Conservation (phyloP, 805 yeast genomes). For the Lipomyces lipofer region DNA sequence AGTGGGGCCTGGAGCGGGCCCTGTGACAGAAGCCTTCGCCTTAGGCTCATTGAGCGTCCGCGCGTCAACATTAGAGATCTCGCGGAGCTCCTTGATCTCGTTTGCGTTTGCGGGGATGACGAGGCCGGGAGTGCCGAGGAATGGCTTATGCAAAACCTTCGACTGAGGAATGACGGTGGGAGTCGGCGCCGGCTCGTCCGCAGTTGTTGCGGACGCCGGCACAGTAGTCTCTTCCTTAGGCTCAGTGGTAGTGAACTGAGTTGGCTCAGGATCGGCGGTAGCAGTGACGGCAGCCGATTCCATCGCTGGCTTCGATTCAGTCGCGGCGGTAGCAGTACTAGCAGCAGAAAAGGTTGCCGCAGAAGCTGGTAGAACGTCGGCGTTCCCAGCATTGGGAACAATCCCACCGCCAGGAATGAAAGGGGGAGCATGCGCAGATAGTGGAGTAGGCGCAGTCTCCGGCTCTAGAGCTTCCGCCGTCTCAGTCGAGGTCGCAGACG, state of each 20-base stretch:
- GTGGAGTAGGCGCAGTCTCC: too few relatives aligned
- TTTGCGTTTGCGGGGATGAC: slow-evolving; percentile 61
- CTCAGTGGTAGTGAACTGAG: background rate
- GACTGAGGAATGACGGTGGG: slow-evolving; percentile 6
- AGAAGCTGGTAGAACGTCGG: too few relatives aligned
- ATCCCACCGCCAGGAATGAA: too few relatives aligned
- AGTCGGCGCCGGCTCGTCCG: slow-evolving; percentile 8
- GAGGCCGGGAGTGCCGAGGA: slow-evolving; percentile 59
- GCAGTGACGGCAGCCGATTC: background rate
- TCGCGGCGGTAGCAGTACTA: slow-evolving; percentile 1
- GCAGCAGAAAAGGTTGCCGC: background rate
- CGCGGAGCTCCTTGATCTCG: slow-evolving; percentile 62
- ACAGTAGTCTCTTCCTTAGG: background rate
- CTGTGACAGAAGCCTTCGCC: slow-evolving; percentile 9
- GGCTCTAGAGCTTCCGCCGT: too few relatives aligned
- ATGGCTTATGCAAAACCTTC: slow-evolving; percentile 2
- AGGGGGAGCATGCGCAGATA: too few relatives aligned
- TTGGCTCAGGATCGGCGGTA: background rate
- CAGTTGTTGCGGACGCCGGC: slow-evolving; percentile 3
- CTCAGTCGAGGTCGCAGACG: background rate
- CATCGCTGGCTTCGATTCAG: slow-evolving; percentile 11
- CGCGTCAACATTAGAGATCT: slow-evolving; percentile 47
- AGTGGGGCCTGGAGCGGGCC: background rate
- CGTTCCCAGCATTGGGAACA: background rate
- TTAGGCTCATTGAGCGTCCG: slow-evolving; percentile 3